Percentiles rank a stretch among this genome's conserved stretches.
Evolutionary conservation across 257 asterid species (phyloP).

Genomic region (Salvia rosmarinus): DNA sequence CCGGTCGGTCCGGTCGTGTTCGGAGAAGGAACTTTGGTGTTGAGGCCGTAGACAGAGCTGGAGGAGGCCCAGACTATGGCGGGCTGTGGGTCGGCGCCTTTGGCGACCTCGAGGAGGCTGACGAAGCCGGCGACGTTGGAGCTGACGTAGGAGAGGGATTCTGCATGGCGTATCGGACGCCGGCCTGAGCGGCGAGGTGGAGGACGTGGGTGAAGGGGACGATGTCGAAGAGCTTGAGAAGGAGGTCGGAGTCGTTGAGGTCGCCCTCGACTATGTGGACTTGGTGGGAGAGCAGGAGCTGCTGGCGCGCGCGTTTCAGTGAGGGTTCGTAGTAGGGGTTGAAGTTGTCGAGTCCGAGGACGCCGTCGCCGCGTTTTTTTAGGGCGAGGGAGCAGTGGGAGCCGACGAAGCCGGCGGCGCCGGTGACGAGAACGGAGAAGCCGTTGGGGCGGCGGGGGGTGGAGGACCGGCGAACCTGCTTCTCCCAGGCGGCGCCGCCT

Average conservation of each 20-base stretch:
- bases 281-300: slow-evolving; percentile 49
- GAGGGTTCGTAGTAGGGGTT: slow-evolving; percentile 87
- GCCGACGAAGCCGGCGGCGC: slow-evolving; percentile 94
- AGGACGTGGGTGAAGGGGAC: slow-evolving; percentile 79
- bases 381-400: slow-evolving; percentile 80
- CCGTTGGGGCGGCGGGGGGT: slow-evolving; percentile 87
- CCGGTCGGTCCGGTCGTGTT: slow-evolving; percentile 67
- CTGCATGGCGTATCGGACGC: slow-evolving; percentile 97
- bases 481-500: slow-evolving; percentile 77
- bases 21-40: slow-evolving; percentile 74
- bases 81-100: slow-evolving; percentile 87
- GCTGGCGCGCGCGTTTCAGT: slow-evolving; percentile 64
- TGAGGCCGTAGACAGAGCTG: slow-evolving; percentile 83
- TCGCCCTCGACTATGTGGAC: slow-evolving; percentile 76
- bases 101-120: slow-evolving; percentile 72
- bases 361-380: slow-evolving; percentile 91
- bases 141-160: slow-evolving; percentile 68
- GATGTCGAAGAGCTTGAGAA: slow-evolving; percentile 69
- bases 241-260: slow-evolving; percentile 61
- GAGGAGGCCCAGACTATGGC: slow-evolving; percentile 96
- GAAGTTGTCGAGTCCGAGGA: slow-evolving; percentile 83
- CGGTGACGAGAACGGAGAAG: slow-evolving; percentile 81
- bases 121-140: slow-evolving; percentile 89
- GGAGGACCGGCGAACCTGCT: slow-evolving; percentile 77
- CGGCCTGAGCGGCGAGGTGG: slow-evolving; percentile 95